phyloP scores from a whole-genome alignment of 2,329 filamentous ascomycete genomes.

The Diaporthe vexans region DNA sequence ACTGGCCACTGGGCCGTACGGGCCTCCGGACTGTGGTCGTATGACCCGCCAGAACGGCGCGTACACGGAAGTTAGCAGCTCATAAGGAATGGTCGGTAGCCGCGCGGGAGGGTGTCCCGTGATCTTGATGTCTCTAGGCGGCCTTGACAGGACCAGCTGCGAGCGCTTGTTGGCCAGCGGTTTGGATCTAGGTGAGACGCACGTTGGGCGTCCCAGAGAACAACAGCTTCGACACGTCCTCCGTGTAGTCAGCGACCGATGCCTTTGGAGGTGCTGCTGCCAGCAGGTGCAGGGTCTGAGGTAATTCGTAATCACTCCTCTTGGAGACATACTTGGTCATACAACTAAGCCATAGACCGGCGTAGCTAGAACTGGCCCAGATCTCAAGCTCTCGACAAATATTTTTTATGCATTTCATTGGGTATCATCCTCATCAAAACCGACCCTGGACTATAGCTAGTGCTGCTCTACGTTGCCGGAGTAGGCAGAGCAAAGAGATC shows the following conservation, averaged over 20 bases:
- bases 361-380: not conserved
- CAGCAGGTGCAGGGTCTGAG: not conserved
- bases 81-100: not conserved
- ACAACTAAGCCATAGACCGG: not conserved
- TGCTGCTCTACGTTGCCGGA: not conserved
- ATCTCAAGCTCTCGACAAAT: not conserved
- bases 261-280: not conserved
- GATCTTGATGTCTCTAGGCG: not conserved
- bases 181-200: not conserved
- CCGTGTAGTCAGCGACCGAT: not conserved
- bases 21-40: not conserved
- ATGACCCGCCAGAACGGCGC: constrained; percentile 4
- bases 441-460: not conserved
- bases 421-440: constrained; percentile 17
- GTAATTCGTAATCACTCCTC: not conserved
- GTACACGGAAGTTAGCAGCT: not conserved
- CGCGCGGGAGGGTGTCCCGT: not conserved
- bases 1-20: not conserved
- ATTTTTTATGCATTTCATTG: not conserved
- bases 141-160: not conserved
- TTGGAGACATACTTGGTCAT: not conserved
- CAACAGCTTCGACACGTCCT: not conserved
- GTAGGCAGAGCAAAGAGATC: too few species aligned
- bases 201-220: not conserved
- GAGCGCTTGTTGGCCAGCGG: not conserved